A percentile compares a stretch with the other conserved stretches of the same genome.
Evolutionary conservation across 805 yeast species (phyloP).

Genomic region (Debaryomyces maramus): DNA sequence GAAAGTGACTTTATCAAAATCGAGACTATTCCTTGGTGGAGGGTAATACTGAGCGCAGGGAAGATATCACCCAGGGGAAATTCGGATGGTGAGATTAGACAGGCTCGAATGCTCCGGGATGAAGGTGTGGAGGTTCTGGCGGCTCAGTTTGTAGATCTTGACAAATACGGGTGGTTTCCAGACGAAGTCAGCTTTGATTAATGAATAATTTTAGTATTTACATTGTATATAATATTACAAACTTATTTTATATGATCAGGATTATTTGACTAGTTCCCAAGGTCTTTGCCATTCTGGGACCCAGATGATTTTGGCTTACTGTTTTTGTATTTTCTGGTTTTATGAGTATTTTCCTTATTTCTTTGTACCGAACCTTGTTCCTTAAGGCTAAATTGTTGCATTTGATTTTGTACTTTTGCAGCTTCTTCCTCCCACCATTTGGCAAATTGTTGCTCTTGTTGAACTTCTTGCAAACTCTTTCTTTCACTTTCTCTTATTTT

Average conservation of each 20-base stretch:
- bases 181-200: constrained; percentile 37
- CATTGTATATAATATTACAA: no score
- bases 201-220: no score
- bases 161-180: constrained; percentile 71
- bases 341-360: background rate
- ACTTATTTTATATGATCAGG: no score
- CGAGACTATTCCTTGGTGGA: constrained; percentile 73
- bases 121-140: constrained; percentile 50
- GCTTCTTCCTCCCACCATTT: constrained; percentile 87
- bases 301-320: background rate
- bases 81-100: constrained; percentile 44
- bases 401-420: constrained; percentile 53
- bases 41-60: constrained; percentile 68
- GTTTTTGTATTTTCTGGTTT: background rate
- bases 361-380: background rate
- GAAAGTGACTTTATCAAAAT: constrained; percentile 13
- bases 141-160: constrained; percentile 40
- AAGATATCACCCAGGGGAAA: constrained; percentile 53
- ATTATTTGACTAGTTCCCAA: no score
- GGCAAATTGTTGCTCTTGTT: constrained; percentile 81
- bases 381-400: constrained; percentile 11
- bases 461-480: constrained; percentile 64
- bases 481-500: constrained; percentile 28
- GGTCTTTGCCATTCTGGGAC: no score
- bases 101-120: constrained; percentile 40